These are phyloP conservation scores for Leccinum cinnamomeum DNA, from an alignment of 1,284 basidiomycete genomes.

Conservation along the genomic window DNA sequence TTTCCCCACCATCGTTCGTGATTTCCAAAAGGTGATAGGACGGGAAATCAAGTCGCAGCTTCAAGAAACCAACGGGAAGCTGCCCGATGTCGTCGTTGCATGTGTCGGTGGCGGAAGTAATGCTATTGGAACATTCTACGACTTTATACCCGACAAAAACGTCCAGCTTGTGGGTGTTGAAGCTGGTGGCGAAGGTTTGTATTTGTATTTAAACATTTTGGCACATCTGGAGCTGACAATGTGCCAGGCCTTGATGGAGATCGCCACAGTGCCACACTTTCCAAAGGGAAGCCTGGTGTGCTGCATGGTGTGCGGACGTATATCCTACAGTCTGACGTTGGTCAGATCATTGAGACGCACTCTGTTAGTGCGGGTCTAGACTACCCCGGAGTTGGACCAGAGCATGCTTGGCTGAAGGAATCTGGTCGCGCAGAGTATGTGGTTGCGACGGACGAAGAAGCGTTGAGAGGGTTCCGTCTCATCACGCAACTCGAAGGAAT, in stretches of 20 bases:
- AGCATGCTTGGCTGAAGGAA: constrained; percentile 97
- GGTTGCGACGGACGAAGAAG: constrained; percentile 91
- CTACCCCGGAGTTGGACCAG: constrained; percentile 94
- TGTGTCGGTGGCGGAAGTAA: constrained; percentile 98
- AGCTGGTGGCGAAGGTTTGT: constrained; percentile 87
- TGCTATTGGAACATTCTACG: constrained; percentile 95
- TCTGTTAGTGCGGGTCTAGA: constrained; percentile 95
- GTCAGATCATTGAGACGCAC: constrained; percentile 97
- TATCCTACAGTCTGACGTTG: constrained; percentile 83
- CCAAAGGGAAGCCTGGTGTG: constrained; percentile 90
- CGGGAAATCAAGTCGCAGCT: constrained; percentile 94
- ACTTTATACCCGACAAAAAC: constrained; percentile 85
- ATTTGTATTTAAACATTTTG: constrained; percentile 28
- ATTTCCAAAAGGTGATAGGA: constrained; percentile 97
- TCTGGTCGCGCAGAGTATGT: constrained; percentile 92
- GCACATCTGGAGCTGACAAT: constrained; percentile 6
- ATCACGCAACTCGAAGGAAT: constrained; percentile 95
- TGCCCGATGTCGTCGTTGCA: constrained; percentile 94
- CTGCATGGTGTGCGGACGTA: constrained; percentile 97
- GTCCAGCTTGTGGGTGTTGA: constrained; percentile 93
- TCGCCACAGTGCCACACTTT: constrained; percentile 89
- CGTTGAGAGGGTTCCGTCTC: constrained; percentile 89
- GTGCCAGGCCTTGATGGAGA: constrained; percentile 70
- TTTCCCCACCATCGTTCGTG: constrained; percentile 97
- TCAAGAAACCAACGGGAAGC: constrained; percentile 70